Conservation (phyloP, 768 basidiomycete species). For the Pleurotus pulmonarius region DNA sequence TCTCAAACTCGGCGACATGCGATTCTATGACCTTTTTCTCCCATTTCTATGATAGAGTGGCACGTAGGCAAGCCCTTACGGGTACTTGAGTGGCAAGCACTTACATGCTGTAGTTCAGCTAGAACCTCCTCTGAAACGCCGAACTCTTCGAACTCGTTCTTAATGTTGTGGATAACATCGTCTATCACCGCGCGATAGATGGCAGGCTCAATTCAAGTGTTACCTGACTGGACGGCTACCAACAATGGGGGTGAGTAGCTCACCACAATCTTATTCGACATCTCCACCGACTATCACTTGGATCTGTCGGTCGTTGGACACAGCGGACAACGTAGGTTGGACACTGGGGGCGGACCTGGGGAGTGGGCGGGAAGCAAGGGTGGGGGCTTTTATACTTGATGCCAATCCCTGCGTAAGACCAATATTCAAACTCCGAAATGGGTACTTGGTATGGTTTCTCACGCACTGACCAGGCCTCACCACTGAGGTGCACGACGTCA, state of each 20-base stretch:
- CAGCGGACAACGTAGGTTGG: slow-evolving; percentile 10
- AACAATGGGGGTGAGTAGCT: slow-evolving; percentile 63
- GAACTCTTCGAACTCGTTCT: slow-evolving; percentile 94
- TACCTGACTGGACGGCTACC: slow-evolving; percentile 51
- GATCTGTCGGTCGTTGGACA: slow-evolving; percentile 17
- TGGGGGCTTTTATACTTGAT: slow-evolving; percentile 50
- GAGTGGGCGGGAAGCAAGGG: slow-evolving; percentile 37
- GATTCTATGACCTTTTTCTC: slow-evolving; percentile 92
- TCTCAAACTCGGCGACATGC: slow-evolving; percentile 91
- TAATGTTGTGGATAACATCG: slow-evolving; percentile 87
- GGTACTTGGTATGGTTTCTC: slow-evolving; percentile 18
- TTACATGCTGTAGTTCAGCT: slow-evolving; percentile 83
- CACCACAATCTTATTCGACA: slow-evolving; percentile 99
- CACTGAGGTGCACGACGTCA: too few species aligned
- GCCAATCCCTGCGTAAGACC: slow-evolving; percentile 33
- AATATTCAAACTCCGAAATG: slow-evolving; percentile 42
- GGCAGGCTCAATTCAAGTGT: slow-evolving; percentile 67
- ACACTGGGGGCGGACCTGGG: slow-evolving; percentile 33
- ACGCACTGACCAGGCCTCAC: slow-evolving; percentile 37
- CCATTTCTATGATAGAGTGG: slow-evolving; percentile 72
- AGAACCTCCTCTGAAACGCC: slow-evolving; percentile 91
- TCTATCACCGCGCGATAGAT: slow-evolving; percentile 95
- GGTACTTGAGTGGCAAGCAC: slow-evolving; percentile 27
- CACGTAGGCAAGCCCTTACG: slow-evolving; percentile 6
- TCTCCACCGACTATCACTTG: slow-evolving; percentile 23